Percentiles rank a stretch among this genome's conserved stretches.
Conservation (phyloP, 2,329 filamentous ascomycete genomes). For the Scleromitrula shiraiana region DNA sequence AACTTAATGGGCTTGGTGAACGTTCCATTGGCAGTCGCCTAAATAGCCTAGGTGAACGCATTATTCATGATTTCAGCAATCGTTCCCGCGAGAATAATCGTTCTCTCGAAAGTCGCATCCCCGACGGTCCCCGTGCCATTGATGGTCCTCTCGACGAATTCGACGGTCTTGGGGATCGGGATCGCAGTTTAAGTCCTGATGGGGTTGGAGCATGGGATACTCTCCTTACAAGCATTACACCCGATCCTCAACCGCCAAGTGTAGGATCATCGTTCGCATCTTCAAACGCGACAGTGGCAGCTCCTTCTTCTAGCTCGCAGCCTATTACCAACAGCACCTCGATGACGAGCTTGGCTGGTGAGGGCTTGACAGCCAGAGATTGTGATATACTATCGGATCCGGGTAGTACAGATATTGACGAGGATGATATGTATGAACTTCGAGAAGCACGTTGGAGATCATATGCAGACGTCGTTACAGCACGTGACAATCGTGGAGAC, state of each 20-base stretch:
- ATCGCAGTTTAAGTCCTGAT: conserved; percentile 70
- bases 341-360: conserved; percentile 22
- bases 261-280: conserved; percentile 66
- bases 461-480: conserved; percentile 23
- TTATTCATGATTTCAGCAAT: no score
- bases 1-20: background rate
- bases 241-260: conserved; percentile 73
- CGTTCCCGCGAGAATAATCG: no score
- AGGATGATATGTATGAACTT: conserved; percentile 22
- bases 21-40: no score
- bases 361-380: conserved; percentile 16
- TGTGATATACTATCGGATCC: conserved; percentile 22
- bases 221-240: conserved; percentile 69
- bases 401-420: conserved; percentile 31
- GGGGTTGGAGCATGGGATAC: conserved; percentile 66
- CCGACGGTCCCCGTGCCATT: no score
- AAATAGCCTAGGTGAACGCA: no score
- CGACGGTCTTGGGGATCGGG: conserved; percentile 37
- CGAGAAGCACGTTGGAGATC: conserved; percentile 13
- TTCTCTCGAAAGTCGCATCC: no score
- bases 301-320: conserved; percentile 21
- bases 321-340: conserved; percentile 22
- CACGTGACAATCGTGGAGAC: conserved; percentile 29
- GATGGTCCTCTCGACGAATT: no score
- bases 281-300: conserved; percentile 19